Evolutionary conservation across 2,329 filamentous ascomycete species (phyloP).

Genomic region (Alternaria rosae): DNA sequence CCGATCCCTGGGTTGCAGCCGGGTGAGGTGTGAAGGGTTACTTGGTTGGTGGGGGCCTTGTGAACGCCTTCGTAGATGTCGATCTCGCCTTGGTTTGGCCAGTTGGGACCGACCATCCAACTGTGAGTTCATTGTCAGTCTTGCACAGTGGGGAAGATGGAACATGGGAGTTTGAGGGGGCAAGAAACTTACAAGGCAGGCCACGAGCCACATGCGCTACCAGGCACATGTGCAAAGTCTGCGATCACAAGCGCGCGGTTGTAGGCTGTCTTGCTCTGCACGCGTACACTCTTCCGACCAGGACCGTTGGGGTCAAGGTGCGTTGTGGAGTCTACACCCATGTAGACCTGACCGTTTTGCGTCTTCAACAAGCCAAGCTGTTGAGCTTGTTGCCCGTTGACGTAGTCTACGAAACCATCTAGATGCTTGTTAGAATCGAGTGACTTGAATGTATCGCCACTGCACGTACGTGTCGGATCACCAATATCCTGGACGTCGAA

Average conservation of each 20-base stretch:
- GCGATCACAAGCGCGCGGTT: conserved; percentile 49
- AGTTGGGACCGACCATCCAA: conserved; percentile 51
- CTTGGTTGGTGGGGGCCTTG: conserved; percentile 45
- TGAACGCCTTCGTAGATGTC: conserved; percentile 51
- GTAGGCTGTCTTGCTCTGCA: conserved; percentile 48
- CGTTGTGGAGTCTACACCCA: conserved; percentile 47
- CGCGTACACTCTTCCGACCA: conserved; percentile 47
- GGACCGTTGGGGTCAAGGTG: conserved; percentile 41
- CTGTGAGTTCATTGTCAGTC: conserved; percentile 23
- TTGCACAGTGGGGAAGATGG: neutral
- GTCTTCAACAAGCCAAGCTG: conserved; percentile 41
- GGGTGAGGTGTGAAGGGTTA: conserved; percentile 49
- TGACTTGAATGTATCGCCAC: neutral
- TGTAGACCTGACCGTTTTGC: conserved; percentile 47
- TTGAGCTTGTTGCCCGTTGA: conserved; percentile 43
- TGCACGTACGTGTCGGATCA: conserved; percentile 45
- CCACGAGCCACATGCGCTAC: conserved; percentile 49
- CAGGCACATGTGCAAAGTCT: conserved; percentile 51
- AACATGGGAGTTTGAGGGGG: neutral
- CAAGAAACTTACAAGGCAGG: conserved; percentile 44
- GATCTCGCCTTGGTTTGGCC: conserved; percentile 50
- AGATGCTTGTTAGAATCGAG: neutral
- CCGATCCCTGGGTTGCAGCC: conserved; percentile 46
- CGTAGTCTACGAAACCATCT: conserved; percentile 51
- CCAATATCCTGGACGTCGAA: conserved; percentile 47